Conservation (phyloP, 805 yeast genomes). For the Ogataea angusta region DNA sequence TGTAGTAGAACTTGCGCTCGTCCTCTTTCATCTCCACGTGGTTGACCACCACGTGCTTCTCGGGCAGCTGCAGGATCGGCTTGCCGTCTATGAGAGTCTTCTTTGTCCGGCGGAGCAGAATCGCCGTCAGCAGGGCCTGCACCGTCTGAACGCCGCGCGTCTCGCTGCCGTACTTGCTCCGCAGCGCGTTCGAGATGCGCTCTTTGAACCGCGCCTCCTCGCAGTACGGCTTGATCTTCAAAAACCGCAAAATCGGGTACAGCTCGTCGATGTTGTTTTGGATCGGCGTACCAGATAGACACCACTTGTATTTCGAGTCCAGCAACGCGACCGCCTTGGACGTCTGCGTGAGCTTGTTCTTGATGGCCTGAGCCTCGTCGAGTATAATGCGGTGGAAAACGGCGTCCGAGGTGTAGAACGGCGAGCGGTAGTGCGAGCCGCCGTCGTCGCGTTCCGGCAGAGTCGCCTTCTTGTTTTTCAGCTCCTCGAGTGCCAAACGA, state of each 20-base stretch:
- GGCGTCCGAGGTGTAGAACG: slow-evolving; percentile 55
- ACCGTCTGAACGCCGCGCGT: slow-evolving; percentile 50
- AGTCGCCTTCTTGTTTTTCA: slow-evolving; percentile 24
- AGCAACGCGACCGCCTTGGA: slow-evolving; percentile 45
- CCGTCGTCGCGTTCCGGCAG: slow-evolving; percentile 39
- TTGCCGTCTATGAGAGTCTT: slow-evolving; percentile 70
- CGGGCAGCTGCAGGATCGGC: slow-evolving; percentile 69
- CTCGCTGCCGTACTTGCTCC: slow-evolving; percentile 29
- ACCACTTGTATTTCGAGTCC: slow-evolving; percentile 40
- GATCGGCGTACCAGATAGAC: slow-evolving; percentile 59
- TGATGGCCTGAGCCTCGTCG: slow-evolving; percentile 57
- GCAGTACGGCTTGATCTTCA: slow-evolving; percentile 61
- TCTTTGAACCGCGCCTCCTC: slow-evolving; percentile 50
- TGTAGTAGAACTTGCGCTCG: slow-evolving; percentile 55
- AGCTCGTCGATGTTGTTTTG: slow-evolving; percentile 55
- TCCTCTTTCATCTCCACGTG: slow-evolving; percentile 49
- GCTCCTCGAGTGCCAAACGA: slow-evolving; percentile 34
- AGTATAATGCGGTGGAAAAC: slow-evolving; percentile 48
- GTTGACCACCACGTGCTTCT: slow-evolving; percentile 48
- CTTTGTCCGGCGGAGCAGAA: slow-evolving; percentile 74
- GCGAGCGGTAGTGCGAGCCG: slow-evolving; percentile 49
- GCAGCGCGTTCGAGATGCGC: slow-evolving; percentile 57
- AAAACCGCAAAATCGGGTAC: slow-evolving; percentile 48
- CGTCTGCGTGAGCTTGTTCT: slow-evolving; percentile 46
- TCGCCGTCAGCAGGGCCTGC: slow-evolving; percentile 67